Evolutionary conservation across 2,329 filamentous ascomycete genomes (phyloP), one percentile per base, ranked within the genome.

Genomic region (Herpomyces periplanetae): DNA sequence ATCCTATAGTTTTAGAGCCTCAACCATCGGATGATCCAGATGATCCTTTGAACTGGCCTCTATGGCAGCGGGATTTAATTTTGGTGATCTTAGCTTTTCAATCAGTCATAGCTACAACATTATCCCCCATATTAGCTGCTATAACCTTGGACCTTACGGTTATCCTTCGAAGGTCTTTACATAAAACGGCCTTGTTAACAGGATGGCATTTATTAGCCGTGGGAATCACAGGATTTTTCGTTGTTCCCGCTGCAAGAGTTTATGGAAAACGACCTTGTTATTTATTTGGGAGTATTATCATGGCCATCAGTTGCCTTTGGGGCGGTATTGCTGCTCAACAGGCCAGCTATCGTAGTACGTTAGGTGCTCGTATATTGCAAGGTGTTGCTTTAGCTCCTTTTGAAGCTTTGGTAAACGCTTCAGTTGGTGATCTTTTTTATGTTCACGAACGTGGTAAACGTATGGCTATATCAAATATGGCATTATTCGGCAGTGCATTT

Each of bases 181-280:
- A 61, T n/a, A 44, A 59, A 16, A 55, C 73, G 22, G 71, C 71
- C 3, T 44, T 80, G 6, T 42, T 87, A 15, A 88, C 73, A 0
- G 73, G 71, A 20, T 85, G 73, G 37, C 73, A 69, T 35, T 48
- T 88, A 9, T 51, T 73, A 11, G 75, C 69, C 9, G 64, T 69
- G 2, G 71, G 68, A 5, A 43, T 69, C 7, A 62, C 63, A 1
- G 71, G 66, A 19, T 55, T 80, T 35, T 47, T 88, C 26, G 73
- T 73, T 37, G 71, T 88, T 2, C 66, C 75, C 0, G 66, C 62
- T 1, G 69, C 66, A 9, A 55, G 73, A 22, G 61, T 88, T 26
- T 88, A 68, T 65, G 75, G 75, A 15, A 88, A 87, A 39, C 51
- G 73, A 15, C 75, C 88, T 41, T 42, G 71, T 8, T 88, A 85